phyloP scores from a whole-genome alignment of 352 stramenopile genomes.

The Elongisporangium anandrum region DNA sequence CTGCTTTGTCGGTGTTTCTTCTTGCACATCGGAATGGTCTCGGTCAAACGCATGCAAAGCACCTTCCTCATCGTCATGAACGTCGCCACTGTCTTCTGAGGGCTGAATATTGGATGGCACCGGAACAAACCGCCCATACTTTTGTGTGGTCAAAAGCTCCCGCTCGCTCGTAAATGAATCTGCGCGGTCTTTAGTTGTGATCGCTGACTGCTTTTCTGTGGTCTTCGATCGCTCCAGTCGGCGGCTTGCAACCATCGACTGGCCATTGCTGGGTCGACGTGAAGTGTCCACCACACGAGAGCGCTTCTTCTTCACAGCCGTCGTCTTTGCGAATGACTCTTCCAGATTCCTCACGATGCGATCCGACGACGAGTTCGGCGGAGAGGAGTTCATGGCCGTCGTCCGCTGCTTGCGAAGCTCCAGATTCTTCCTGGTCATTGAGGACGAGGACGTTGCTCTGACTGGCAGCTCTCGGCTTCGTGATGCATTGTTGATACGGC shows the following conservation, averaged over 20 bases:
- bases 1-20: not conserved
- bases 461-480: not conserved
- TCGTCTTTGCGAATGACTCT: not conserved
- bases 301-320: slow-evolving; percentile 20
- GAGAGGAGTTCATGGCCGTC: not conserved
- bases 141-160: slow-evolving; percentile 30
- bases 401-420: not conserved
- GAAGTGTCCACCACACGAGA: slow-evolving; percentile 17
- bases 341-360: not conserved
- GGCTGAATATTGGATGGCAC: not conserved
- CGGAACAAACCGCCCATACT: slow-evolving; percentile 35
- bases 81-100: not conserved
- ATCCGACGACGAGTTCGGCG: not conserved
- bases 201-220: not conserved
- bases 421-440: not conserved
- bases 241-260: not conserved
- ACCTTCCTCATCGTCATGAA: not conserved
- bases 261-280: slow-evolving; percentile 10
- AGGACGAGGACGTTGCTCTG: not conserved
- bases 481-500: not conserved
- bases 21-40: too few relatives aligned
- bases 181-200: slow-evolving; percentile 1
- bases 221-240: slow-evolving; percentile 9
- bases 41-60: not conserved
- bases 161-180: slow-evolving; percentile 1